Percentiles rank a stretch among this genome's conserved stretches.
These are phyloP conservation scores for Kodamaea leandrae DNA, from an alignment of 805 yeast genomes.

Conservation along the genomic window DNA sequence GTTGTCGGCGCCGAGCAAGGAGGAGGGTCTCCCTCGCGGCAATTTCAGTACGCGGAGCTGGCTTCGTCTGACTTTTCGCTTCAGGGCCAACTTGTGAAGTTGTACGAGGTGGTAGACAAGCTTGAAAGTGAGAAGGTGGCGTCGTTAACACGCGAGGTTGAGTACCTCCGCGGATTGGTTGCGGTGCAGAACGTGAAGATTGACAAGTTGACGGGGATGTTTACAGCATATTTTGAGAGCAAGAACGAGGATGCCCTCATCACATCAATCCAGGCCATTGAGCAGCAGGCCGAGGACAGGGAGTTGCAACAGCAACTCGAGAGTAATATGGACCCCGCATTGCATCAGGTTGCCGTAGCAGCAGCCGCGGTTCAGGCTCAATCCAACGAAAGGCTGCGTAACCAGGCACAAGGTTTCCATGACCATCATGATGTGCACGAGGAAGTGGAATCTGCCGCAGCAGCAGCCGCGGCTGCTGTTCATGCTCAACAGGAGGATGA, in stretches of 20 bases:
- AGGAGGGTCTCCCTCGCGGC: slow-evolving; percentile 2
- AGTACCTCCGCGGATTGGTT: slow-evolving; percentile 34
- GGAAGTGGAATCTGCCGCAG: slow-evolving; percentile 9
- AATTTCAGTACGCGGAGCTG: slow-evolving; percentile 4
- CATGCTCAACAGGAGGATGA: slow-evolving; percentile 8
- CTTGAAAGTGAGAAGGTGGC: slow-evolving; percentile 29
- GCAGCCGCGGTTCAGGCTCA: slow-evolving; percentile 33
- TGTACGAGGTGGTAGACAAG: slow-evolving; percentile 15
- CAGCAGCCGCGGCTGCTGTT: slow-evolving; percentile 11
- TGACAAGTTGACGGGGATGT: slow-evolving; percentile 35
- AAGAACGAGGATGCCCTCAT: slow-evolving; percentile 29
- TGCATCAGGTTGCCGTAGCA: slow-evolving; percentile 40
- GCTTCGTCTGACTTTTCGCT: slow-evolving; percentile 7
- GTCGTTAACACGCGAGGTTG: slow-evolving; percentile 30
- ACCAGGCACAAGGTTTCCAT: slow-evolving; percentile 7
- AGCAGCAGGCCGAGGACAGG: slow-evolving; percentile 17
- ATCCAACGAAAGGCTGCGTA: slow-evolving; percentile 9
- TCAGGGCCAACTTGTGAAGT: slow-evolving; percentile 8
- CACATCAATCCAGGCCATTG: slow-evolving; percentile 29
- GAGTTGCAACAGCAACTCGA: slow-evolving; percentile 22
- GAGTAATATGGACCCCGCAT: slow-evolving; percentile 41
- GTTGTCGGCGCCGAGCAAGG: slow-evolving; percentile 2
- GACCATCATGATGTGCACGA: slow-evolving; percentile 9
- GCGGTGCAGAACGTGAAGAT: slow-evolving; percentile 38
- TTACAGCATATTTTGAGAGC: slow-evolving; percentile 32